Evolutionary conservation across 148 eudicot genomes (phyloP), one percentile per base, ranked within the genome.

Genomic region (Rhododendron vialii): DNA sequence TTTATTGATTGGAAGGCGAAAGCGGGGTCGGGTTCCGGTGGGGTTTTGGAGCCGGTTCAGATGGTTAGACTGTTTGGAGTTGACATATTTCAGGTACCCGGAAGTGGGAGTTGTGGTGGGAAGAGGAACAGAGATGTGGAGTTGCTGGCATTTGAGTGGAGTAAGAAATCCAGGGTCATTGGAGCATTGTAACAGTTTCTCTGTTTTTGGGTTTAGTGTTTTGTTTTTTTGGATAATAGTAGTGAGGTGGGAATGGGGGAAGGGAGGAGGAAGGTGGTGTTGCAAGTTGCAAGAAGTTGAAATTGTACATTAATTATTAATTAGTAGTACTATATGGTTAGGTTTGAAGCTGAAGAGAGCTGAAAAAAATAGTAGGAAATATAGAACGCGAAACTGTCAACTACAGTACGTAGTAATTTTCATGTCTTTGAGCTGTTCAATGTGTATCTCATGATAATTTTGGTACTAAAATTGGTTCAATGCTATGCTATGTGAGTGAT

Each of bases 51-150:
- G 33, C 85, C 85, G 82, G 86, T 30, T 20, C 87, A 85, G 88
- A 87, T 92, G 92, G 71, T 96, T 2, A 85, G 99, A 80, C 88
- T 96, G 26, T 96, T 96, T 74, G 99, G 99, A 59, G 98, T 96
- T 26, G 87, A 96, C 88, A 96, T 96, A n/a, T 90, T 91, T 26
- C 85, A 88, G 41, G 76, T 71, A 5, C 41, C 76, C 5, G 76
- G 17, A 47, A 67, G 51, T 55, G 78, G 78, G 8, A 13, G 84
- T 26, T 83, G 87, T 28, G 91, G 86, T 2, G 90, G 88, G 45
- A 90, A 89, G 61, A 85, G 91, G 80, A 84, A 67, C 51, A 87
- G 88, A 59, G 91, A 89, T 38, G 84, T 87, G 87, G 91, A 86
- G 83, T 18, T 91, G 20, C 78, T 91, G 84, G 88, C 71, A 36